Conservation (phyloP, 768 basidiomycete species). For the Dioszegia hungarica region DNA sequence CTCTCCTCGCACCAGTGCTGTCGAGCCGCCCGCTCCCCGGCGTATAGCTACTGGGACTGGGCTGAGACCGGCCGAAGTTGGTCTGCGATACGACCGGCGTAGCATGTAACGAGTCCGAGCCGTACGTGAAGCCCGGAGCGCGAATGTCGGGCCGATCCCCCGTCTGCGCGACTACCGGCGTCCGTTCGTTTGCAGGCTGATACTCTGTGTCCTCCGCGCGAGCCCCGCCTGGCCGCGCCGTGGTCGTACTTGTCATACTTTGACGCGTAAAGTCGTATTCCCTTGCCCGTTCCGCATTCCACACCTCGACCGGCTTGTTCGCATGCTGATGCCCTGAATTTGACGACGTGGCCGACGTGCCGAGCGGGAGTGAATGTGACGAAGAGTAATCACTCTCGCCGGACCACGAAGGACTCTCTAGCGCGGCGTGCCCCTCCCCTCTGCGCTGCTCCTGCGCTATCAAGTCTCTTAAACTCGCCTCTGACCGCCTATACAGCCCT, state of each 20-base stretch:
- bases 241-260: neutral
- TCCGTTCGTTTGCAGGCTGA: neutral
- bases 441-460: neutral
- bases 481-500: neutral
- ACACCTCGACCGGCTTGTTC: neutral
- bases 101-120: conserved; percentile 2
- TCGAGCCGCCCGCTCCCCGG: conserved; percentile 3
- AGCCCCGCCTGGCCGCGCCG: neutral
- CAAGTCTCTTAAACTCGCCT: conserved; percentile 1
- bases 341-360: neutral
- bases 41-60: conserved; percentile 3
- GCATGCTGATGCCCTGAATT: neutral
- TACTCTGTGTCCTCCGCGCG: neutral
- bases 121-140: neutral
- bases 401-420: neutral
- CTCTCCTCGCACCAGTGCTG: neutral
- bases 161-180: neutral
- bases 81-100: conserved; percentile 6
- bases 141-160: conserved; percentile 4
- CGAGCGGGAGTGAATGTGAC: neutral
- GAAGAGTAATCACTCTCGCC: conserved; percentile 4
- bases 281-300: neutral
- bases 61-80: neutral
- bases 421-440: neutral
- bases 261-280: neutral